Base-by-base conservation (phyloP, 164 flowering plant species). In the Echeveria elegans region DNA sequence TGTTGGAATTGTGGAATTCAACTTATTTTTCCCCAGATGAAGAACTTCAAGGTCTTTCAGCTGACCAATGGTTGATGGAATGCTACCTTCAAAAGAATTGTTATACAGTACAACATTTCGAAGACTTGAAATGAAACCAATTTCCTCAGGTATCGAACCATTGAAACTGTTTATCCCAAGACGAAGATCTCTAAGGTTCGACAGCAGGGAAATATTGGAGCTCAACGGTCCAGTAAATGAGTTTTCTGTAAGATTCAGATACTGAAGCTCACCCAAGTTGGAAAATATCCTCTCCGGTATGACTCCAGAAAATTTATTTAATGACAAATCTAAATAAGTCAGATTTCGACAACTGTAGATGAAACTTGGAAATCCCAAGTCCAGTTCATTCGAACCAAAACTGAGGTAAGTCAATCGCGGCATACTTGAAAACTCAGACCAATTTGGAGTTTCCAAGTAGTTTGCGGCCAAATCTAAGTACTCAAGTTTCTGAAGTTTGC, bases 1-100 rank as follows among this genome's bases (percentile, higher is more conserved):
- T 48, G 78, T 63, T 63, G 89, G 87, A 64, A 85, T 77, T 9
- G 80, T 47, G 5, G 83, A 80, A 59, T 84, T 80, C 53, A 84
- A 71, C 8, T 11, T 0, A 64, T 82, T 84, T 9, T 0, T 32
- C 0, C 68, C 29, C 12, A 84, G 82, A 74, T 79, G 78, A n/a
- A 84, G 79, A 1, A 0, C 5, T 47, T 68, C 23, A 24, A 84
- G 86, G 26, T 68, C 63, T 52, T 19, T 69, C 43, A 84, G 82
- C 30, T 79, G 73, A 38, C 88, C 86, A 36, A 84, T 26, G 5
- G 85, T 74, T 64, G 78, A 64, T 9, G 88, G 85, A 52, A 84
- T 77, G 6, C 34, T 18, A 24, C 88, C 88, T 66, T 64, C 65
- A 50, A 84, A 69, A 23, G 79, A 75, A 74, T 82, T 81, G 60